Evolutionary conservation across 371 early-diverging fungal species (phyloP).

Genomic region (Dichotomocladium elegans): DNA sequence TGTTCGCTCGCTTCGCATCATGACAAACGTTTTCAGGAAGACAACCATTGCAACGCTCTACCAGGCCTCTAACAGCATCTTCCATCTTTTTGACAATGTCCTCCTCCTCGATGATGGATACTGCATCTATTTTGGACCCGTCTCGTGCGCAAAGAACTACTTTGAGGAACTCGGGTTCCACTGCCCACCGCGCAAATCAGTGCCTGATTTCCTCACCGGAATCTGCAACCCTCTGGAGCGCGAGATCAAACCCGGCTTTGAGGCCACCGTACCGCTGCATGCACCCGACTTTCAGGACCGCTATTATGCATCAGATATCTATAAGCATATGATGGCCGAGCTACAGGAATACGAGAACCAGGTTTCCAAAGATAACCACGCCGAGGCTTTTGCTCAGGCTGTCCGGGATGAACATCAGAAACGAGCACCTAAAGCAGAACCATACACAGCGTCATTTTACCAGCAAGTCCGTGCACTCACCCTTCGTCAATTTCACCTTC

Average conservation of each 20-base stretch:
- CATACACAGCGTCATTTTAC: constrained; percentile 53
- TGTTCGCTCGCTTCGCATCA: constrained; percentile 47
- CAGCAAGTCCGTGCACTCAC: constrained; percentile 56
- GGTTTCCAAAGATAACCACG: constrained; percentile 26
- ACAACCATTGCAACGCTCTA: constrained; percentile 51
- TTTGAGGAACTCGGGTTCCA: constrained; percentile 47
- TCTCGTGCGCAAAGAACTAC: constrained; percentile 41
- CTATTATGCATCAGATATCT: constrained; percentile 31
- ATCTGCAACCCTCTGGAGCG: constrained; percentile 49
- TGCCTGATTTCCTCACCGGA: constrained; percentile 65
- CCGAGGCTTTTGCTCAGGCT: constrained; percentile 44
- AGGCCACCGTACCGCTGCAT: constrained; percentile 43
- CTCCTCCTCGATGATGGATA: constrained; percentile 55
- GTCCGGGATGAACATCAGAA: constrained; percentile 49
- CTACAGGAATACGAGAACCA: constrained; percentile 32
- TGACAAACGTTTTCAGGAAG: constrained; percentile 47
- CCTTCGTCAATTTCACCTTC: constrained; percentile 51
- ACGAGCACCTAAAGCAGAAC: constrained; percentile 43
- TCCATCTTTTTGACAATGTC: constrained; percentile 59
- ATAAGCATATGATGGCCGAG: constrained; percentile 19
- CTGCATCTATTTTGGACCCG: constrained; percentile 56
- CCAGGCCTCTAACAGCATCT: constrained; percentile 59
- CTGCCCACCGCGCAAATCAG: constrained; percentile 61
- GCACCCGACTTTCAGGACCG: constrained; percentile 45
- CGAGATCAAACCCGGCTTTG: constrained; percentile 35